These are phyloP conservation scores for Mycena floridula DNA, from an alignment of 768 basidiomycete genomes.

Conservation along the genomic window DNA sequence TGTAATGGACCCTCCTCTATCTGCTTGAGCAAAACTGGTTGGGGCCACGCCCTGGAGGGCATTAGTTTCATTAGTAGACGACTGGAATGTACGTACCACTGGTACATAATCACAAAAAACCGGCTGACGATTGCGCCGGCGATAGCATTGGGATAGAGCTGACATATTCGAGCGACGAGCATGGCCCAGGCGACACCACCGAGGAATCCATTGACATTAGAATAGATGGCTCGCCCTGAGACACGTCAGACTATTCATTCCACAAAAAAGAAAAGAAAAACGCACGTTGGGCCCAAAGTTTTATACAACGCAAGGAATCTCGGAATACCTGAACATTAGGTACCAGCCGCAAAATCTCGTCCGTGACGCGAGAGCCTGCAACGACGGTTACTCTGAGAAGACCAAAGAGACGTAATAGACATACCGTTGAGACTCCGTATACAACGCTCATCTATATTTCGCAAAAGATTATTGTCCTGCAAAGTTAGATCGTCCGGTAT, in stretches of 20 bases:
- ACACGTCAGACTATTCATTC: background rate
- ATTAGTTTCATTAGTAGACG: constrained; percentile 1
- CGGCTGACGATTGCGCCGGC: constrained; percentile 95
- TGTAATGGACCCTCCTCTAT: constrained; percentile 93
- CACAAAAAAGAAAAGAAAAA: constrained; percentile 9
- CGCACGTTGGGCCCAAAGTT: constrained; percentile 95
- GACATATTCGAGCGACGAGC: constrained; percentile 98
- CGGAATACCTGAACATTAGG: constrained; percentile 94
- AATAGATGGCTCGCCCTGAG: constrained; percentile 91
- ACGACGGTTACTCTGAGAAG: background rate
- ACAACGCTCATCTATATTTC: constrained; percentile 91
- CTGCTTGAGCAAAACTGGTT: constrained; percentile 94
- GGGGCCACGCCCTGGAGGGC: constrained; percentile 96
- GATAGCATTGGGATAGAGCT: constrained; percentile 91
- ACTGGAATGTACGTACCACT: constrained; percentile 58
- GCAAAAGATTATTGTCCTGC: constrained; percentile 84
- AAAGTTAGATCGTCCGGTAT: constrained; percentile 92
- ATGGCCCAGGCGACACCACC: constrained; percentile 99
- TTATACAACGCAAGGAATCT: constrained; percentile 91
- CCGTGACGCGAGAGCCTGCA: constrained; percentile 89
- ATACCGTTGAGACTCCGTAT: constrained; percentile 90
- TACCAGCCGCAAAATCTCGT: constrained; percentile 91
- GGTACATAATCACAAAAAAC: constrained; percentile 98
- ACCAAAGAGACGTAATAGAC: constrained; percentile 6
- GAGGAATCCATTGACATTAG: constrained; percentile 95